Base-by-base conservation (phyloP, 345 rosid genomes). In the Raphanus raphanistrum region DNA sequence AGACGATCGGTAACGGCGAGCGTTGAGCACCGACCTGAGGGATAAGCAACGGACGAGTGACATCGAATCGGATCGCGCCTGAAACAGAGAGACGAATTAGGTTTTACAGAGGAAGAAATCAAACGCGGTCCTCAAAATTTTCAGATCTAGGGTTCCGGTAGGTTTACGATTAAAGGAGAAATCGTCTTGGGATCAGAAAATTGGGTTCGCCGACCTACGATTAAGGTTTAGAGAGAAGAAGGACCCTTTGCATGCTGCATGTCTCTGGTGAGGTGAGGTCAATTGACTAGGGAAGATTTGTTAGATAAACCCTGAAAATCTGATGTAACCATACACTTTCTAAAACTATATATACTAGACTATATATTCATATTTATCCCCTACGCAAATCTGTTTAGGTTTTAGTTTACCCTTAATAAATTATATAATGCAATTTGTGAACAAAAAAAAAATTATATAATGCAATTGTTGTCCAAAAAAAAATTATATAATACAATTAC, bases 21-120 rank as follows among this genome's bases (percentile, higher is more conserved):
- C 11, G 1, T 52, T 73, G 0, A 50, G 65, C 11, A 45, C 12
- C 6, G 73, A 58, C 4, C 72, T 67, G 26, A 75, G 67, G 7
- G 79, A 41, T 1, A 41, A 38, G 45, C 72, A 29, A 66, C 66
- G 72, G 59, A 75, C 45, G 26, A 67, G 25, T 7, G 78, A 75
- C 78, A 50, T 74, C 1, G 35, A 7, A 72, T 72, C 59, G 36
- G 66, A 33, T 43, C n/a, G 8, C 15, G 31, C 63, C 63, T 60
- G 55, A 38, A 41, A 38, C 17, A 50, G 15, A 45, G 55, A 50
- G 55, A 50, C 8, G 5, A 15, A 50, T 13, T 50, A n/a, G 17
- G 55, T 13, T 50, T 50, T 50, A n/a, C 17, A n/a, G 17, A n/a
- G 21, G 55, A 50, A n/a, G 55, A 50, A 50, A n/a, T 50, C 6